Percentiles rank a stretch among this genome's conserved stretches.
These are phyloP conservation scores for Trichosporon ovoides DNA, from an alignment of 1,284 basidiomycete genomes.

Conservation along the genomic window DNA sequence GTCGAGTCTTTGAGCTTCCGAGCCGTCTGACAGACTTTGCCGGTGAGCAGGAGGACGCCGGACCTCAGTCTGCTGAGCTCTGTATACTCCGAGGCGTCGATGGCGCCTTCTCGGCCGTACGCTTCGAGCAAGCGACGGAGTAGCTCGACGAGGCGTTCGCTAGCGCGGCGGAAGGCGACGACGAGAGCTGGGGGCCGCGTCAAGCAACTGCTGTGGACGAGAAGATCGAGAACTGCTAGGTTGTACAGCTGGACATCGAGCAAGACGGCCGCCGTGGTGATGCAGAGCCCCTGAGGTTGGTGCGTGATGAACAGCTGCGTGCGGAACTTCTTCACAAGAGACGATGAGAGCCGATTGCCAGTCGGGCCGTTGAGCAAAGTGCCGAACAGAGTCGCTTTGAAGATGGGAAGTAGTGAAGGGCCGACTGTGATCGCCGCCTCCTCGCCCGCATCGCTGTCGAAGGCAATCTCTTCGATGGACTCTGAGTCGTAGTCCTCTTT, in stretches of 20 bases:
- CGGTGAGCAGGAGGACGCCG: neutral
- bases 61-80: neutral
- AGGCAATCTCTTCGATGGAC: neutral
- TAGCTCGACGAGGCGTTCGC: neutral
- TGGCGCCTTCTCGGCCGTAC: neutral
- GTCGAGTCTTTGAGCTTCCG: neutral
- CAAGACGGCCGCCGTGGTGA: neutral
- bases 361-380: neutral
- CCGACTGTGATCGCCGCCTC: neutral
- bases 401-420: neutral
- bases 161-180: neutral
- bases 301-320: neutral
- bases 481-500: neutral
- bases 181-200: neutral
- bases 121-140: neutral
- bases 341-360: neutral
- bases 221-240: neutral
- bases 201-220: neutral
- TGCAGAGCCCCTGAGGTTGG: neutral
- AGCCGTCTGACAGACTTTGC: neutral
- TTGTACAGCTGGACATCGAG: conserved; percentile 3
- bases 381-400: neutral
- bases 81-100: neutral
- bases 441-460: neutral
- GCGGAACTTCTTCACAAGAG: neutral